Evolutionary conservation across 2,329 filamentous ascomycete species (phyloP), one percentile per base, ranked within the genome.

Genomic region (Apiospora aurea): DNA sequence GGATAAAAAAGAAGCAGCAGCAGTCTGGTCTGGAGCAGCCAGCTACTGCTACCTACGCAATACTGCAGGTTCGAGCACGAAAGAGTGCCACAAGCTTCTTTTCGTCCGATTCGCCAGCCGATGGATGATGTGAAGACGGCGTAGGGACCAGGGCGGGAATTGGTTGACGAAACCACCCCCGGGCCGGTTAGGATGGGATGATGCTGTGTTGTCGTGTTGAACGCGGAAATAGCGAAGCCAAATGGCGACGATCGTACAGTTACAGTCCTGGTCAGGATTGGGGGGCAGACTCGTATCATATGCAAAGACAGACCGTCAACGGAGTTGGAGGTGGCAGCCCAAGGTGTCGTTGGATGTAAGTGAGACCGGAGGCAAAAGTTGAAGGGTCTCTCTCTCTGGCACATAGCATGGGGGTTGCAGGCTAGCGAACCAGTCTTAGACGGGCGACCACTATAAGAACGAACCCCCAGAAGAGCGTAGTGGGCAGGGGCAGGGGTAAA

Each of bases 171-270:
- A 64, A 38, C 29, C 57, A n/a, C 29, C 57, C 29, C 57, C 57
- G 57, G 57, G 57, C 57, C 57, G 57, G n/a, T 64, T 64, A 41
- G 53, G 53, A 64, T 64, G 57, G 57, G 16, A 61, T 21, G 53
- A 64, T 64, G 34, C 29, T 57, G 34, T 38, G 29, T 29, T 13
- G 57, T 64, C 57, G 57, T 64, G 57, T 64, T 64, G 57, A 64
- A 64, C 57, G 57, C 41, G 53, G n/a, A 14, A 41, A 24, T 34
- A 38, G 41, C 3, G 21, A 38, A 34, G 26, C 26, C 57, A 64
- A 41, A 64, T 64, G 57, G 34, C 41, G 57, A 41, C 57, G 34
- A 64, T 41, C 29, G 57, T 64, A 64, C 34, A 41, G 13, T 64
- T 64, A 46, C 53, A 38, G 53, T 14, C 53, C 57, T n/a, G 34